phyloP scores from a whole-genome alignment of 257 asterid genomes.

The Solanum virginianum region DNA sequence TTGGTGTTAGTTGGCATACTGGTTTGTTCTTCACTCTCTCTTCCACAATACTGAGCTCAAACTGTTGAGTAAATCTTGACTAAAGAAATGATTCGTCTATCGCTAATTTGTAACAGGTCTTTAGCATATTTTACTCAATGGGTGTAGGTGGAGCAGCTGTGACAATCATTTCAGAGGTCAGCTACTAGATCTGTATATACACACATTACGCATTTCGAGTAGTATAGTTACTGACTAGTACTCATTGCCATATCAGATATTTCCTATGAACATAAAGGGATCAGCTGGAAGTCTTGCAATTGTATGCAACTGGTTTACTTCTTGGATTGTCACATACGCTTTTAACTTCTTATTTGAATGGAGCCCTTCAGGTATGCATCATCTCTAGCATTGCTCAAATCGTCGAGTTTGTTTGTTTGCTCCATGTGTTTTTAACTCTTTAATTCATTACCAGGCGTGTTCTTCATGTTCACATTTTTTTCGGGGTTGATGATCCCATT shows the following conservation, averaged over 20 bases:
- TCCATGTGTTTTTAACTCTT: neutral
- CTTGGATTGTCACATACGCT: slow-evolving; percentile 48
- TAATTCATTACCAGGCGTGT: slow-evolving; percentile 34
- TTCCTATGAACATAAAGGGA: slow-evolving; percentile 58
- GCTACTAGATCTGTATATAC: neutral
- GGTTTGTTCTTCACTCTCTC: neutral
- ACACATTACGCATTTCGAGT: neutral
- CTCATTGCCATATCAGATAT: slow-evolving; percentile 31
- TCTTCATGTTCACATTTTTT: slow-evolving; percentile 26
- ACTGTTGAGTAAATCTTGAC: neutral
- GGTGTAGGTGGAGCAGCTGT: slow-evolving; percentile 72
- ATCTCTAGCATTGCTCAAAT: neutral
- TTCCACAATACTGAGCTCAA: neutral
- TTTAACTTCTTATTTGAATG: slow-evolving; percentile 48
- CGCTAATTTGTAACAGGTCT: slow-evolving; percentile 4
- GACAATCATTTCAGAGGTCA: slow-evolving; percentile 68
- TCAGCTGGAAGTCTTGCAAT: slow-evolving; percentile 56
- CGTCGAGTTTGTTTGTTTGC: neutral
- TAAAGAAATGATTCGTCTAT: neutral
- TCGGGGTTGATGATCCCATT: slow-evolving; percentile 34
- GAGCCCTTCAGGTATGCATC: slow-evolving; percentile 53
- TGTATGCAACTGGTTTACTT: slow-evolving; percentile 45
- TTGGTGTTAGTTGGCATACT: slow-evolving; percentile 4
- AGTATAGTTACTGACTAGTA: neutral
- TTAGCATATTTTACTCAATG: slow-evolving; percentile 29